Evolutionary conservation across 164 flowering plant species (phyloP).

Genomic region (Stephania yunnanensis): DNA sequence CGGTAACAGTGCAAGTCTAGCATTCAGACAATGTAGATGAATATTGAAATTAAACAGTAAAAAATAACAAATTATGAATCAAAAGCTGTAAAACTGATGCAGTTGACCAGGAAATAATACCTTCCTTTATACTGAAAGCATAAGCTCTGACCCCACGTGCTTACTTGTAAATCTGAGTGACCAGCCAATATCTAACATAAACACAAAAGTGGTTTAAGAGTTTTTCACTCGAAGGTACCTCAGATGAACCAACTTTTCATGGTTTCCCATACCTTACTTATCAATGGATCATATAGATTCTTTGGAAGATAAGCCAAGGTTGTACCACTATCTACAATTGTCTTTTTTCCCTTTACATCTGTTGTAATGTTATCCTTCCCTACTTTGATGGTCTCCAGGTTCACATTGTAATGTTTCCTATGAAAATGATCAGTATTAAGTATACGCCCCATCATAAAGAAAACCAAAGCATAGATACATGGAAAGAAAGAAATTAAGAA

Average conservation of each 20-base stretch:
- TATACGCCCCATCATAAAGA: constrained; percentile 14
- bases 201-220: background rate
- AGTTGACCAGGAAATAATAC: constrained; percentile 25
- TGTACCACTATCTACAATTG: constrained; percentile 91
- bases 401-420: constrained; percentile 85
- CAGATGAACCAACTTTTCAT: background rate
- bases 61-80: no score
- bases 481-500: constrained; percentile 1
- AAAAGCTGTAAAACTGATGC: background rate
- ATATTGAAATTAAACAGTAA: no score
- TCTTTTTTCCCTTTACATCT: constrained; percentile 51
- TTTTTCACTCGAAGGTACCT: background rate
- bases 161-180: constrained; percentile 46
- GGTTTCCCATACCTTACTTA: constrained; percentile 29
- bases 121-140: constrained; percentile 63
- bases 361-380: constrained; percentile 59
- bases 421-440: constrained; percentile 27
- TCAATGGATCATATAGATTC: constrained; percentile 40
- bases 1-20: no score
- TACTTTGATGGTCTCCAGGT: constrained; percentile 67
- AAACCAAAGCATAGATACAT: constrained; percentile 9
- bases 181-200: constrained; percentile 34
- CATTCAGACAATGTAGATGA: no score
- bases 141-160: constrained; percentile 39
- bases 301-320: constrained; percentile 83